Evolutionary conservation across 2,329 filamentous ascomycete species (phyloP).

Genomic region (Aspergillus brunneoviolaceus): DNA sequence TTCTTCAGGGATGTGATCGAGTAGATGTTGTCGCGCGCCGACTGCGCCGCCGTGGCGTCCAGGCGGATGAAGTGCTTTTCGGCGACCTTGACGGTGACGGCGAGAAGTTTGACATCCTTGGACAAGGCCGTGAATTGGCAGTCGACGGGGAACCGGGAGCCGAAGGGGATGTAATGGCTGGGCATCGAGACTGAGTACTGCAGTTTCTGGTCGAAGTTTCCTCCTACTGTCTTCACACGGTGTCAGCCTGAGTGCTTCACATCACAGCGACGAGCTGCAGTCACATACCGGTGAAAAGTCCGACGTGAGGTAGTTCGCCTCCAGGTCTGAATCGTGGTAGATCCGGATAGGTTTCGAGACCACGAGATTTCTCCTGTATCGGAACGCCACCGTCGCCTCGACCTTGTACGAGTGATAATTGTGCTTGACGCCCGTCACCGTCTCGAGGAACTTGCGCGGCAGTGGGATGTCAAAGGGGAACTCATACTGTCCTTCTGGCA

Average conservation of each 20-base stretch:
- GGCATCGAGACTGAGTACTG: constrained; percentile 22
- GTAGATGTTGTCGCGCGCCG: constrained; percentile 12
- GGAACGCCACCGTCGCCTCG: constrained; percentile 14
- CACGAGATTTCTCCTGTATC: constrained; percentile 2
- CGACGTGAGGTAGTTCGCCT: not conserved
- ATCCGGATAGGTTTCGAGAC: constrained; percentile 19
- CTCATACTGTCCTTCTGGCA: constrained; percentile 21
- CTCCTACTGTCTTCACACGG: constrained; percentile 8
- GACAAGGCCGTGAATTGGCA: constrained; percentile 19
- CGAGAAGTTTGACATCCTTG: constrained; percentile 10
- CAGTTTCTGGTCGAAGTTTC: constrained; percentile 9
- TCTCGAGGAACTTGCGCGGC: constrained; percentile 11
- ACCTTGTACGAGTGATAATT: constrained; percentile 22
- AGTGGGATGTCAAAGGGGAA: constrained; percentile 22
- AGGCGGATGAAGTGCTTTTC: constrained; percentile 20
- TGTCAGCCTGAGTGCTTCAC: not conserved
- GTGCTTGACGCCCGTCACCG: constrained; percentile 11
- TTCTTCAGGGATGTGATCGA: constrained; percentile 14
- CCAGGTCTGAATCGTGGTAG: constrained; percentile 10
- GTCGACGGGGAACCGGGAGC: constrained; percentile 20
- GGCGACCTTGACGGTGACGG: constrained; percentile 12
- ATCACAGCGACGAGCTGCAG: not conserved
- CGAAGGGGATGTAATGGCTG: constrained; percentile 20
- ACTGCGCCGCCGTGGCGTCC: constrained; percentile 19
- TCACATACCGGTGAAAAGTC: constrained; percentile 7